Base-by-base conservation (phyloP, 495 filamentous ascomycete species). In the Annulohypoxylon moriforme region DNA sequence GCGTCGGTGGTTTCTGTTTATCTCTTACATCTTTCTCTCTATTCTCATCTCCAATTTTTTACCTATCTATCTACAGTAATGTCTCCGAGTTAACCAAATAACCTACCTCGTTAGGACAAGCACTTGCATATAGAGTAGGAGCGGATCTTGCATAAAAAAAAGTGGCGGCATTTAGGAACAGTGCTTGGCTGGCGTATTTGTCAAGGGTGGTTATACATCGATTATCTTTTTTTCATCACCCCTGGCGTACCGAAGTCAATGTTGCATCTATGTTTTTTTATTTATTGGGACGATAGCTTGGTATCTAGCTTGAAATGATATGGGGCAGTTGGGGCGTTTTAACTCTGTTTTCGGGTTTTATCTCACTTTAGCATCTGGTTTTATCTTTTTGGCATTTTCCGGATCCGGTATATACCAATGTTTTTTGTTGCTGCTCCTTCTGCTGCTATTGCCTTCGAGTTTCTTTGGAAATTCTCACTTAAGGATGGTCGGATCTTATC, bases 111-210 rank as follows among this genome's bases (percentile, higher is more conserved):
- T 59, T 58, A 50, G 62, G 42, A 70, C 52, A 56, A 59, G 44
- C 46, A 49, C n/a, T 62, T 69, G 61, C 61, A 74, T 74, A 73
- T 70, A 74, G 67, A 67, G 67, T 55, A 64, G 16, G 62, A 64
- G 60, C 53, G 67, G 67, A 67, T 71, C 53, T 69, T 62, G 71
- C 71, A 73, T 73, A 69, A 68, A 68, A 72, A 72, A 73, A 67
- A 63, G 52, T 44, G 56, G 60, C 61, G 61, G 65, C 64, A 69
- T 69, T 16, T 47, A 56, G 47, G 64, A 36, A 27, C 31, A 64
- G 50, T 44, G 34, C 24, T 53, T 63, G 47, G 47, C 47, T 40
- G 70, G 70, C 57, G 60, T 60, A 72, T 60, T 60, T 67, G 64
- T 72, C 64, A 64, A 64, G 47, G 69, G 69, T n/a, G 40, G 22